These are phyloP conservation scores for Echium plantagineum DNA, from an alignment of 257 asterid species.

Conservation along the genomic window DNA sequence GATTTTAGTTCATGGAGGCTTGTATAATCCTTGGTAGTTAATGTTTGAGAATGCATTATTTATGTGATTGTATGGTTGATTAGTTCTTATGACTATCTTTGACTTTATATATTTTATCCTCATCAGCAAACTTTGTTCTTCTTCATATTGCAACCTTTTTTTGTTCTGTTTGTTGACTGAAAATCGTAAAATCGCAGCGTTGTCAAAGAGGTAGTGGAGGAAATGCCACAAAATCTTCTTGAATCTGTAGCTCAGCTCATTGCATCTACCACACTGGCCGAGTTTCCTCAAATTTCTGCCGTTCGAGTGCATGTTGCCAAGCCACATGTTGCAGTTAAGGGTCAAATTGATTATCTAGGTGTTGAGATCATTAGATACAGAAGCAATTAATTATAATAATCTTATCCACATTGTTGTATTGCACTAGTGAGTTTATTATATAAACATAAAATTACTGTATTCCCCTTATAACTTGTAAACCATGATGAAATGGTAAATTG, in stretches of 20 bases:
- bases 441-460: not conserved
- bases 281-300: constrained; percentile 41
- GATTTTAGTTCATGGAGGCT: not conserved
- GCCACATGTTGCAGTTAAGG: constrained; percentile 82
- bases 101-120: not conserved
- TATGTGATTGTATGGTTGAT: not conserved
- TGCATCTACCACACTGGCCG: constrained; percentile 41
- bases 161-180: not conserved
- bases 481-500: no score
- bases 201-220: constrained; percentile 61
- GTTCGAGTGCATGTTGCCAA: constrained; percentile 74
- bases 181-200: constrained; percentile 31
- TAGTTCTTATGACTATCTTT: not conserved
- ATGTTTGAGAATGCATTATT: not conserved
- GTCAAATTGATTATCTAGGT: constrained; percentile 74
- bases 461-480: no score
- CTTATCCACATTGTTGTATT: not conserved
- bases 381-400: not conserved
- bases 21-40: not conserved
- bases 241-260: constrained; percentile 71
- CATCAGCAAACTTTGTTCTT: no score
- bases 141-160: not conserved
- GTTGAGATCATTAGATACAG: constrained; percentile 63
- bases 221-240: constrained; percentile 61
- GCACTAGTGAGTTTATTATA: not conserved